These are phyloP conservation scores for Lentinus polychrous DNA, from an alignment of 1,284 basidiomycete genomes.

Conservation along the genomic window DNA sequence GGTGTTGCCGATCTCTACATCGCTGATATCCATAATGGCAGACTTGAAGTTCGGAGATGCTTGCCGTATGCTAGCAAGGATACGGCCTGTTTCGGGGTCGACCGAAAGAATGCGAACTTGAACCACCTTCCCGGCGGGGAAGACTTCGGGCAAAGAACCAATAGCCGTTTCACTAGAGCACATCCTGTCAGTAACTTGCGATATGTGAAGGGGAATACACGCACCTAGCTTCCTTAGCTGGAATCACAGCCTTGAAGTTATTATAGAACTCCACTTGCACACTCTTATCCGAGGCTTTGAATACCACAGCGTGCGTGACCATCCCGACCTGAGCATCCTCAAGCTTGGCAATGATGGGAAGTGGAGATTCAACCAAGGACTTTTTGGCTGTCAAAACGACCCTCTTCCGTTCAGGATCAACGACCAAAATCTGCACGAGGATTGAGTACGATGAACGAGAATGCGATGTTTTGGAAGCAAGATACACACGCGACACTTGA, in stretches of 20 bases:
- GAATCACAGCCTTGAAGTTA: slow-evolving; percentile 80
- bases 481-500: slow-evolving; percentile 79
- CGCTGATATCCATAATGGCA: slow-evolving; percentile 54
- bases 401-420: slow-evolving; percentile 79
- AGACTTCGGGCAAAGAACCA: slow-evolving; percentile 62
- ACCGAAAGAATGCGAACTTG: slow-evolving; percentile 82
- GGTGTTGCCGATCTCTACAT: slow-evolving; percentile 70
- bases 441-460: no score
- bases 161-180: slow-evolving; percentile 51
- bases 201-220: slow-evolving; percentile 11
- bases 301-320: slow-evolving; percentile 80
- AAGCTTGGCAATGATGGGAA: slow-evolving; percentile 63
- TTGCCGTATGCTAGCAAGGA: slow-evolving; percentile 87
- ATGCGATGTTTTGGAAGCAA: no score
- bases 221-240: slow-evolving; percentile 76
- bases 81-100: slow-evolving; percentile 54
- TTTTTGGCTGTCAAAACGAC: slow-evolving; percentile 91
- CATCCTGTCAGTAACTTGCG: neutral
- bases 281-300: slow-evolving; percentile 73
- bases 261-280: slow-evolving; percentile 90
- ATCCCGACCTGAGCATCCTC: slow-evolving; percentile 70
- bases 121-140: slow-evolving; percentile 78
- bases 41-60: slow-evolving; percentile 52
- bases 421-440: slow-evolving; percentile 75
- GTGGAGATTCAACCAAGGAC: slow-evolving; percentile 75